Base-by-base conservation (phyloP, 2,329 filamentous ascomycete genomes). In the Talaromyces pinophilus region DNA sequence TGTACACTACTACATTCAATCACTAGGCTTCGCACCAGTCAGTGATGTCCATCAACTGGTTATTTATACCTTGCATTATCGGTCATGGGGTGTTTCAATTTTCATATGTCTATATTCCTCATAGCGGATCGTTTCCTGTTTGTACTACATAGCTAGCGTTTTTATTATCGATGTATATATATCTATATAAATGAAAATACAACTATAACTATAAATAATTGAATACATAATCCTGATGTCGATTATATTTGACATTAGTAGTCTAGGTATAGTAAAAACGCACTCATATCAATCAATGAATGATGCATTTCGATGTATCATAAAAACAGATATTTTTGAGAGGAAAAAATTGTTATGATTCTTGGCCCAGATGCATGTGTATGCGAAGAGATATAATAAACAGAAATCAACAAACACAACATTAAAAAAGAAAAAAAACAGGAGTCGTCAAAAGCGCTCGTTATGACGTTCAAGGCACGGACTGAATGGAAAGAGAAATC, bases 401-500 rank as follows among this genome's bases (percentile, higher is more conserved):
- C 40, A 3, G 4, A 22, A 38, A 35, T 25, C 17, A 28, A 48
- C 22, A 28, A 28, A 50, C 5, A 17, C 10, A 50, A 25, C 22
- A 28, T 17, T n/a, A 28, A 42, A n/a, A n/a, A n/a, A n/a, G n/a
- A 15, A 59, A 3, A 15, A 42, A 33, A 33, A 8, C 0, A 33
- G 4, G 8, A 40, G 55, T 40, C 6, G 19, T 38, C 2, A 15
- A 19, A 60, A 19, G 19, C 63, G 63, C 63, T 65, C 55, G 57
- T 52, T 22, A 38, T 65, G 59, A 63, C 17, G n/a, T 7, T 8
- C 19, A n/a, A n/a, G 19, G 8, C 25, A 25, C 25, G 25, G 1
- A 25, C 25, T 52, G 35, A 55, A 44, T 57, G 15, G 59, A 57
- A 15, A 22, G 10, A 48, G 40, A 13, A 55, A 42, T 59, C 74